Conservation (phyloP, 306 rosid species). For the Albizia julibrissin region DNA sequence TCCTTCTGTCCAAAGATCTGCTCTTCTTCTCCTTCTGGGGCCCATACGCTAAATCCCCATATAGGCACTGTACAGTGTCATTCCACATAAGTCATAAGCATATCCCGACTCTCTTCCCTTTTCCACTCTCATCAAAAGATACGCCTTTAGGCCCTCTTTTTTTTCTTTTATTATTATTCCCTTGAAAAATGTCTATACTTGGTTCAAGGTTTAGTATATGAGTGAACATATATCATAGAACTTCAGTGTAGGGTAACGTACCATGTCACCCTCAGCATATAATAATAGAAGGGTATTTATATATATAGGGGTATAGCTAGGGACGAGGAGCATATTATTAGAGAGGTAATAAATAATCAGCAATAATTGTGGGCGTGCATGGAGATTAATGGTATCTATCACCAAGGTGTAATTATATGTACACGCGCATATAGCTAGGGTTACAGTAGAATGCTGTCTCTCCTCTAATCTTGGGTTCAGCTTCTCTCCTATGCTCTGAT, state of each 20-base stretch:
- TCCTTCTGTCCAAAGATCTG: constrained; percentile 33
- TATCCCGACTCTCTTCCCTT: constrained; percentile 25
- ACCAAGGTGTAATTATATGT: not conserved
- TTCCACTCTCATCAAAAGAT: constrained; percentile 13
- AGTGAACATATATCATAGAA: not conserved
- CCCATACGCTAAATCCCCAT: not conserved
- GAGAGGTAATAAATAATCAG: not conserved
- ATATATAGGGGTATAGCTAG: not conserved
- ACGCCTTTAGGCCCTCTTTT: not conserved
- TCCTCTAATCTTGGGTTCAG: too few relatives aligned
- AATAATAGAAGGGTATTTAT: not conserved
- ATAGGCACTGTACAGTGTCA: not conserved
- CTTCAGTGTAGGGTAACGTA: not conserved
- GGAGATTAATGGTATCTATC: not conserved
- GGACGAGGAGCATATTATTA: not conserved
- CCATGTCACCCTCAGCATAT: not conserved
- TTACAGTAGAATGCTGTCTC: not conserved
- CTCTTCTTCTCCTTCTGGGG: constrained; percentile 16
- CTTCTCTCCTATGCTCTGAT: too few relatives aligned
- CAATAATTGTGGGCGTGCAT: constrained; percentile 9
- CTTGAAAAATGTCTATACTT: too few relatives aligned
- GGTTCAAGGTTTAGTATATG: not conserved
- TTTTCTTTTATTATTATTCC: too few relatives aligned
- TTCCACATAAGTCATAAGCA: not conserved
- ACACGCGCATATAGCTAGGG: constrained; percentile 7